These are phyloP conservation scores for Backusella macrospora DNA, from an alignment of 192 early-diverging fungal species.

Conservation along the genomic window DNA sequence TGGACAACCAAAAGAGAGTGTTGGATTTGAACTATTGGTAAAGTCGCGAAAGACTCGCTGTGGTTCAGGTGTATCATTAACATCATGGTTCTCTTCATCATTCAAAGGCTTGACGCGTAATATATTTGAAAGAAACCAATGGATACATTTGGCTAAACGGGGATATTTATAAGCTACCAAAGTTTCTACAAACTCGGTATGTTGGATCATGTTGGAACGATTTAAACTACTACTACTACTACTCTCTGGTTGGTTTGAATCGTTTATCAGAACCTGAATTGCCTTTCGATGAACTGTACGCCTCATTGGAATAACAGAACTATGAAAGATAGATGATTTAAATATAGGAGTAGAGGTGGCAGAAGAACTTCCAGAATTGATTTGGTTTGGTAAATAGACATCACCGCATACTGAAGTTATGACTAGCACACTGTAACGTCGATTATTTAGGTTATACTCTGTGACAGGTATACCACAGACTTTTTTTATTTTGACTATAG, in stretches of 20 bases:
- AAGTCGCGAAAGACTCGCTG: constrained; percentile 4
- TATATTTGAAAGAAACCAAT: background rate
- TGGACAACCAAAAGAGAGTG: background rate
- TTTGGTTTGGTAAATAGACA: background rate
- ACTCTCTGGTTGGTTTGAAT: background rate
- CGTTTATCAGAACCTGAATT: background rate
- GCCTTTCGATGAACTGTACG: background rate
- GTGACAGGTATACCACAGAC: background rate
- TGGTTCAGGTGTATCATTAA: background rate
- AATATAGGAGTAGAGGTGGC: background rate
- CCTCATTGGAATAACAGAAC: background rate
- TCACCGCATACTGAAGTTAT: background rate
- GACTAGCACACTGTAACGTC: background rate
- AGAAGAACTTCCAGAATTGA: background rate
- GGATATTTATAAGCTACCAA: background rate
- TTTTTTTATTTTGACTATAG: too few species aligned
- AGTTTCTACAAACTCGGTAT: background rate
- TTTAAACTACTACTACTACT: background rate
- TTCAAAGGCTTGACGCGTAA: background rate
- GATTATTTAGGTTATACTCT: background rate
- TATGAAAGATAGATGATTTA: background rate
- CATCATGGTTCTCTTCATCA: background rate
- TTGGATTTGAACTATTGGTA: constrained; percentile 5
- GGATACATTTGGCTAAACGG: background rate
- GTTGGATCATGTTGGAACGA: background rate